phyloP scores from a whole-genome alignment of 1,139 yeast genomes.

The Yamadazyma aaseri region DNA sequence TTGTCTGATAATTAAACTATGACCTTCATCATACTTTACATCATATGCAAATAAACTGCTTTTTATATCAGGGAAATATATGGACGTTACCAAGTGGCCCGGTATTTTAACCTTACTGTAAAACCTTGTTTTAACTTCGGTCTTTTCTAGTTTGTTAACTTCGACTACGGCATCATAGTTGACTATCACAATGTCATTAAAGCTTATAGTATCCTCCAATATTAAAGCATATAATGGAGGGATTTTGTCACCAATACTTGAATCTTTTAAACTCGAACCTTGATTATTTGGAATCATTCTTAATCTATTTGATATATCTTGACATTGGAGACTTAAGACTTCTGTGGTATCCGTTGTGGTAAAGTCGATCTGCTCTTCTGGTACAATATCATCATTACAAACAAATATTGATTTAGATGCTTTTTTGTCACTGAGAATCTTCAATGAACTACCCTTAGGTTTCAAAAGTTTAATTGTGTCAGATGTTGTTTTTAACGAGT shows the following conservation, averaged over 20 bases:
- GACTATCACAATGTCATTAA: conserved; percentile 4
- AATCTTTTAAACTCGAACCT: conserved; percentile 41
- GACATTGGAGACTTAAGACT: conserved; percentile 35
- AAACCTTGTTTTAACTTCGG: neutral
- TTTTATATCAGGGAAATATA: conserved; percentile 57
- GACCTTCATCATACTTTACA: conserved; percentile 1
- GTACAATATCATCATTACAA: conserved; percentile 5
- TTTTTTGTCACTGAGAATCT: neutral
- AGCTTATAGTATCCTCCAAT: conserved; percentile 3
- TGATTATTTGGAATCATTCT: conserved; percentile 35
- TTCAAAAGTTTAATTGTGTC: conserved; percentile 1
- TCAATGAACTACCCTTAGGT: neutral
- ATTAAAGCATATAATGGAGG: conserved; percentile 43
- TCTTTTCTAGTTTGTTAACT: neutral
- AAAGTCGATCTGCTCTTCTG: conserved; percentile 16
- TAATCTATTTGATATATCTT: conserved; percentile 26
- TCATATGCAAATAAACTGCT: conserved; percentile 53
- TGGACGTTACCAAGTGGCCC: conserved; percentile 25
- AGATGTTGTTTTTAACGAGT: neutral
- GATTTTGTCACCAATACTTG: conserved; percentile 50
- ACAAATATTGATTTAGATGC: conserved; percentile 2
- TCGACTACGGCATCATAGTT: conserved; percentile 5
- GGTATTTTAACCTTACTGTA: neutral
- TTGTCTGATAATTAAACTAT: conserved; percentile 66
- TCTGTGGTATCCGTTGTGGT: conserved; percentile 22